phyloP scores from a whole-genome alignment of 805 yeast genomes.

The Pichia manshurica region DNA sequence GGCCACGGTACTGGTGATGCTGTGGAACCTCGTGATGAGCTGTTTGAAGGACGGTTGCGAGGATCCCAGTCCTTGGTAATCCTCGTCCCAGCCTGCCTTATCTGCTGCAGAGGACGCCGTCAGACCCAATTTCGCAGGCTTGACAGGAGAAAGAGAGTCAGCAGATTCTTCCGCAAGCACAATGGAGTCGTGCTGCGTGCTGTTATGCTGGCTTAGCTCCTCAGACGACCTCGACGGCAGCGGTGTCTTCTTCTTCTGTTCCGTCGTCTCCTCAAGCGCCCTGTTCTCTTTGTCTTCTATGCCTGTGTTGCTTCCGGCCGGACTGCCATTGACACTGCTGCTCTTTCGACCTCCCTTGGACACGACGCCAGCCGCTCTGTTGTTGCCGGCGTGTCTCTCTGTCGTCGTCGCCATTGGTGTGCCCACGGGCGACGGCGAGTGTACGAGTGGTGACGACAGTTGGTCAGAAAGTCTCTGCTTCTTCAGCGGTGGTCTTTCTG shows the following conservation, averaged over 20 bases:
- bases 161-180: not conserved
- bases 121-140: not conserved
- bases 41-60: not conserved
- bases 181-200: not conserved
- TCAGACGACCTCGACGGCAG: too few species aligned
- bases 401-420: not conserved
- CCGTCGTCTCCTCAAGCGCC: too few species aligned
- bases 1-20: not conserved
- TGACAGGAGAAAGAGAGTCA: not conserved
- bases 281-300: too few species aligned
- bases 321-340: too few species aligned
- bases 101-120: not conserved
- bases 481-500: conserved; percentile 10
- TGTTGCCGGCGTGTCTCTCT: not conserved
- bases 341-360: too few species aligned
- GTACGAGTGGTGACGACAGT: conserved; percentile 4
- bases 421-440: conserved; percentile 1
- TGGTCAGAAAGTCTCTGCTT: conserved; percentile 2
- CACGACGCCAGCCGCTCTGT: too few species aligned
- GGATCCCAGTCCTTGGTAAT: too few species aligned
- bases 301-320: too few species aligned
- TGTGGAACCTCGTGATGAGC: not conserved
- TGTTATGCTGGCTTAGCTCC: too few species aligned
- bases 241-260: too few species aligned
- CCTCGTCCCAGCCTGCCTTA: too few species aligned